Evolutionary conservation across 352 stramenopile genomes (phyloP).

Genomic region (Globisporangium viniferum): DNA sequence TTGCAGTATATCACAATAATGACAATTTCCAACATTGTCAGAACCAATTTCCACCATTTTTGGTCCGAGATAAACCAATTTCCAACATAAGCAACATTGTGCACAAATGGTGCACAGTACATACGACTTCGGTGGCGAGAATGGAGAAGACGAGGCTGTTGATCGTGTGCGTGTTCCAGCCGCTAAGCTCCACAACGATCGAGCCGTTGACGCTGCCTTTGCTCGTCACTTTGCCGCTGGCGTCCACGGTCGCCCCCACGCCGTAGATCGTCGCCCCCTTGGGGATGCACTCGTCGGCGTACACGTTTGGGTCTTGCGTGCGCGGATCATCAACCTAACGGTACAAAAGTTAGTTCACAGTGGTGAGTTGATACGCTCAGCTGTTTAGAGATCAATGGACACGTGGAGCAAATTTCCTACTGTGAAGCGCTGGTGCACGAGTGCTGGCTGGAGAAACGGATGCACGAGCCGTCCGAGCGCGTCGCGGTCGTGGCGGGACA

Average conservation of each 20-base stretch:
- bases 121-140: slow-evolving; percentile 30
- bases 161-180: slow-evolving; percentile 47
- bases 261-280: background rate
- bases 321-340: slow-evolving; percentile 5
- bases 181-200: slow-evolving; percentile 28
- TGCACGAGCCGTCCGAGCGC: slow-evolving; percentile 24
- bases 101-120: background rate
- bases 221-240: background rate
- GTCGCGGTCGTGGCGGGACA: slow-evolving; percentile 25
- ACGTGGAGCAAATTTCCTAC: slow-evolving; percentile 18
- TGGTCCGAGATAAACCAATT: no score
- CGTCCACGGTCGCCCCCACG: background rate
- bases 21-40: background rate
- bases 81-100: no score
- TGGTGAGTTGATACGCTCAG: background rate
- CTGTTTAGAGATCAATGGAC: no score
- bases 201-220: slow-evolving; percentile 22
- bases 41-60: background rate
- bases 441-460: slow-evolving; percentile 39
- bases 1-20: background rate
- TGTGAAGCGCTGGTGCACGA: slow-evolving; percentile 25
- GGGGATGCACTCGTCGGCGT: slow-evolving; percentile 9
- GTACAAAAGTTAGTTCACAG: background rate
- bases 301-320: background rate
- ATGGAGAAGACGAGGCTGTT: slow-evolving; percentile 40